Percentiles rank a stretch among this genome's conserved stretches.
Evolutionary conservation across 2,329 filamentous ascomycete genomes (phyloP).

Genomic region (Penicillium sp.): DNA sequence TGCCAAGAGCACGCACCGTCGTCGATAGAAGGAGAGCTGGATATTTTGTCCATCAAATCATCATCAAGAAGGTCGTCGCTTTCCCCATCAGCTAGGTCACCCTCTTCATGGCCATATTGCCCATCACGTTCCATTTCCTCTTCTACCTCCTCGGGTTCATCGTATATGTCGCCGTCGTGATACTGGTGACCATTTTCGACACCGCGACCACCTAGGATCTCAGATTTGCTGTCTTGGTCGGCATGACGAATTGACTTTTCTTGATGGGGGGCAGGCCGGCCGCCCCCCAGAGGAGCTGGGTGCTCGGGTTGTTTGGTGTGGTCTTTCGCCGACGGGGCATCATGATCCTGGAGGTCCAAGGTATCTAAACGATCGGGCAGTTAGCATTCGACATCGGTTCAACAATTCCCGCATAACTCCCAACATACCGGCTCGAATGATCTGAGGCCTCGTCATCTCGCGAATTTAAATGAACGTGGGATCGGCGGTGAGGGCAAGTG

Average conservation of each 20-base stretch:
- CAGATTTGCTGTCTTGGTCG: constrained; percentile 70
- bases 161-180: constrained; percentile 35
- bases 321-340: constrained; percentile 78
- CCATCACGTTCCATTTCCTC: constrained; percentile 19
- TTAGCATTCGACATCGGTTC: not conserved
- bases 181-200: constrained; percentile 54
- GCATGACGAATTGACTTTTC: constrained; percentile 79
- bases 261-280: constrained; percentile 73
- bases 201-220: constrained; percentile 63
- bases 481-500: constrained; percentile 12
- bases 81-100: constrained; percentile 62
- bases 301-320: constrained; percentile 60
- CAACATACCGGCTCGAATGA: constrained; percentile 46
- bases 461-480: constrained; percentile 17
- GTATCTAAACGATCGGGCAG: constrained; percentile 63
- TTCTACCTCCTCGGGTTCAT: constrained; percentile 31
- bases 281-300: constrained; percentile 51
- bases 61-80: constrained; percentile 72
- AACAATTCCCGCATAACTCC: not conserved
- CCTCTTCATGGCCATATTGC: constrained; percentile 42
- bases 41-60: constrained; percentile 98
- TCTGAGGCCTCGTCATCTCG: constrained; percentile 45
- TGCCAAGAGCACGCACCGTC: constrained; percentile 70
- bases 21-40: constrained; percentile 96
- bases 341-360: constrained; percentile 85